Base-by-base conservation (phyloP, 2,329 filamentous ascomycete species). In the Claviceps maximensis region DNA sequence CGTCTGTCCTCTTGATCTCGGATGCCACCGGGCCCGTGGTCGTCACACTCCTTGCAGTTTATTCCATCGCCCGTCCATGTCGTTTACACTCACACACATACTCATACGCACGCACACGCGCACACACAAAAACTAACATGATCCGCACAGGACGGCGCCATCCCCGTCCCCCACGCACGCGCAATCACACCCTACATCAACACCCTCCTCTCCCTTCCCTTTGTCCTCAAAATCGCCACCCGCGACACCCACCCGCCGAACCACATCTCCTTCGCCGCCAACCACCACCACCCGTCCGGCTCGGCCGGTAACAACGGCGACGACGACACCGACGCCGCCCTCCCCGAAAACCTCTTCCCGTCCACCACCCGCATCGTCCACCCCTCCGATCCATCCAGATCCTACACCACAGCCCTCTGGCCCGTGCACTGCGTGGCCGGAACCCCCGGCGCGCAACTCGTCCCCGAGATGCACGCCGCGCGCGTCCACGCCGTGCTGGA, bases 241-340 rank as follows among this genome's bases (percentile, higher is more conserved):
- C 85, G 89, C 65, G 93, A 98, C 78, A 94, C 82, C 75, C 93
- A 98, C 65, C 93, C 93, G 0, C 59, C 62, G 2, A 70, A 84
- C 63, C 91, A 97, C 74, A 76, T 95, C 66, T 96, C 91, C 44
- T 98, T 98, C 69, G 89, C 89, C 13, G 72, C 75, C 29, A 94
- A 90, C 69, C 90, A 97, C 68, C 57, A 69, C 58, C 57, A 69
- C 58, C n/a, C n/a, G n/a, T n/a, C n/a, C n/a, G n/a, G n/a, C n/a
- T n/a, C n/a, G n/a, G n/a, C n/a, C n/a, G n/a, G n/a, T n/a, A n/a
- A 8, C 27, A 29, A 29, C 27, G 8, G 27, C 27, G 27, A 29
- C 27, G 8, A 29, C 27, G 8, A 29, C 27, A 29, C 8, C 27
- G 27, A 29, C 27, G n/a, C n/a, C n/a, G n/a, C n/a, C n/a, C n/a